phyloP scores from a whole-genome alignment of 768 basidiomycete species.

The Cyathus striatus region DNA sequence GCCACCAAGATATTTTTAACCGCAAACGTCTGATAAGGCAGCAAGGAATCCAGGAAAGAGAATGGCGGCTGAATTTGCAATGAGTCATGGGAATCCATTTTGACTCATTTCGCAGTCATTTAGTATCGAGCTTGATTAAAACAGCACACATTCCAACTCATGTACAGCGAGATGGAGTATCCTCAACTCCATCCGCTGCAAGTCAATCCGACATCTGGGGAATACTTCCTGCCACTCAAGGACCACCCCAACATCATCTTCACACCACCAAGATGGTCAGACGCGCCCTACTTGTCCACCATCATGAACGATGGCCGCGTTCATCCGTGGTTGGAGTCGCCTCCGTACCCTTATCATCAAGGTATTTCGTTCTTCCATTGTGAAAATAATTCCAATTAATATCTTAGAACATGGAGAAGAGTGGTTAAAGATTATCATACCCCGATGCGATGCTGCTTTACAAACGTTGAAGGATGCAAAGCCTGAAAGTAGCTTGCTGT shows the following conservation, averaged over 20 bases:
- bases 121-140: no score
- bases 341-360: conserved; percentile 45
- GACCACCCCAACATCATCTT: conserved; percentile 47
- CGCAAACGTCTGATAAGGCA: no score
- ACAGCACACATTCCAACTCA: no score
- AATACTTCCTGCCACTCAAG: conserved; percentile 50
- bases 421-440: conserved; percentile 16
- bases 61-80: no score
- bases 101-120: no score
- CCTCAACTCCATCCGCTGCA: conserved; percentile 34
- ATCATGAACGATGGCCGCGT: conserved; percentile 43
- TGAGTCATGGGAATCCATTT: no score
- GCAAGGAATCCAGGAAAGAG: no score
- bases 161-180: no score
- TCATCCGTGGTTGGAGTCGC: conserved; percentile 34
- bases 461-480: conserved; percentile 19
- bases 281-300: conserved; percentile 27
- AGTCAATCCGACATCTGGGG: conserved; percentile 35
- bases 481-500: conserved; percentile 13
- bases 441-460: conserved; percentile 18
- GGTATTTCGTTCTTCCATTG: conserved; percentile 8
- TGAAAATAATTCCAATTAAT: neutral
- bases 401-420: conserved; percentile 19
- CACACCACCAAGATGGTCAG: conserved; percentile 44
- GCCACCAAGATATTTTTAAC: no score